phyloP scores from a whole-genome alignment of 2,329 filamentous ascomycete genomes.

The Lasiodiplodia sp. region DNA sequence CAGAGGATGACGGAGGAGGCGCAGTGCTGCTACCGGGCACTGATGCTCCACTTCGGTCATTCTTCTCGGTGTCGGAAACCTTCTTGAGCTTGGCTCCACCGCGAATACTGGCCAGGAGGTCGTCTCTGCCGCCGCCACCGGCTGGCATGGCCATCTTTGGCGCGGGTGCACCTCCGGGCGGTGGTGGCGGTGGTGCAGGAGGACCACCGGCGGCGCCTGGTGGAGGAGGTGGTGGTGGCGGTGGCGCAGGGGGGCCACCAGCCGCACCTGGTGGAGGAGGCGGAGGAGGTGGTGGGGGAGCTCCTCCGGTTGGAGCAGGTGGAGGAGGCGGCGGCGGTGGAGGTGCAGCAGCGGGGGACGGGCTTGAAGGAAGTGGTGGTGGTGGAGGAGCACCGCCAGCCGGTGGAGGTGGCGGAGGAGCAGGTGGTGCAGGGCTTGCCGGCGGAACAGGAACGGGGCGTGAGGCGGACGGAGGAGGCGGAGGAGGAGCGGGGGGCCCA shows the following conservation, averaged over 20 bases:
- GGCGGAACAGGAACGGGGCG: slow-evolving; percentile 47
- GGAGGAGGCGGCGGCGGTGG: slow-evolving; percentile 48
- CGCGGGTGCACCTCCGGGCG: slow-evolving; percentile 36
- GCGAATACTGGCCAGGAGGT: slow-evolving; percentile 75
- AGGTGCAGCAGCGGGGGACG: slow-evolving; percentile 43
- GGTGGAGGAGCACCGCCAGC: slow-evolving; percentile 34
- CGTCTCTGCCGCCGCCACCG: slow-evolving; percentile 60
- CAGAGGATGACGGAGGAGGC: slow-evolving; percentile 57
- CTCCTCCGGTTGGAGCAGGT: slow-evolving; percentile 28
- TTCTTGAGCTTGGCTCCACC: slow-evolving; percentile 73
- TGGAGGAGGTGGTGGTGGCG: slow-evolving; percentile 53
- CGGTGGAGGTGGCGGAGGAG: slow-evolving; percentile 34
- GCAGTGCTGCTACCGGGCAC: slow-evolving; percentile 59
- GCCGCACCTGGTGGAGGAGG: slow-evolving; percentile 45
- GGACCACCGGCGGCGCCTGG: slow-evolving; percentile 23
- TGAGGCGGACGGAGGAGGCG: slow-evolving; percentile 47
- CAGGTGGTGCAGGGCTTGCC: slow-evolving; percentile 37
- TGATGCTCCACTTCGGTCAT: slow-evolving; percentile 71
- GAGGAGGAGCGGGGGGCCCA: slow-evolving; percentile 38
- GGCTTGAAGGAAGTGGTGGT: slow-evolving; percentile 44
- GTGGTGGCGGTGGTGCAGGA: slow-evolving; percentile 50
- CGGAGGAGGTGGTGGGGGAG: slow-evolving; percentile 50
- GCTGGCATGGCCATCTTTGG: slow-evolving; percentile 47
- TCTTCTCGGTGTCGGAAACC: slow-evolving; percentile 73
- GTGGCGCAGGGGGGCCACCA: slow-evolving; percentile 42